These are phyloP conservation scores for Suillus sp. DNA, from an alignment of 768 basidiomycete species.

Conservation along the genomic window DNA sequence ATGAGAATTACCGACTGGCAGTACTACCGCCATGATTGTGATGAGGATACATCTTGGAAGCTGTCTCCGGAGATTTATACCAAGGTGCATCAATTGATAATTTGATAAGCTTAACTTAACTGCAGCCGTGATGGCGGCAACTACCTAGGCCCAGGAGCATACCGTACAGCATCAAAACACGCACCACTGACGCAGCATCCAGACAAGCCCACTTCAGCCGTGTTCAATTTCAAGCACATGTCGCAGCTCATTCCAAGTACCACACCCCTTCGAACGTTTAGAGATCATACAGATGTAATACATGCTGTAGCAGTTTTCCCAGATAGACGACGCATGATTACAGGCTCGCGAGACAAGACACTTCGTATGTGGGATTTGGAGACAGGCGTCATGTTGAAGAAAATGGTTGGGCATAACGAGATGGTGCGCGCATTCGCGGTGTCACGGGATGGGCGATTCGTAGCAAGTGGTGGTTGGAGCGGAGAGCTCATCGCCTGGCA, in stretches of 20 bases:
- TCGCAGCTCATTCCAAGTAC: background rate
- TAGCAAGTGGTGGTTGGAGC: background rate
- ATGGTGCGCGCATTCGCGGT: background rate
- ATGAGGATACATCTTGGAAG: too few relatives aligned
- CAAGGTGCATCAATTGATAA: too few relatives aligned
- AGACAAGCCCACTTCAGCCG: background rate
- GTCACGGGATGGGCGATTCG: background rate
- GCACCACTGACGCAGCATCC: too few relatives aligned
- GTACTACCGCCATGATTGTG: too few relatives aligned
- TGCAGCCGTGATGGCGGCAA: too few relatives aligned
- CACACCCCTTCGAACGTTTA: background rate
- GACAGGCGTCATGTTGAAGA: background rate
- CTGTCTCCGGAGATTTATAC: too few relatives aligned
- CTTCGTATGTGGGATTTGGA: background rate
- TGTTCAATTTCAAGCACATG: background rate
- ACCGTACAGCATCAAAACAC: too few relatives aligned
- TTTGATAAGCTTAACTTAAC: too few relatives aligned
- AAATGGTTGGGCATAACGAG: background rate
- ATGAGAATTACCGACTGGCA: too few relatives aligned
- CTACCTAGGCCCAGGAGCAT: too few relatives aligned
- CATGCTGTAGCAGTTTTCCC: background rate
- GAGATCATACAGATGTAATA: background rate
- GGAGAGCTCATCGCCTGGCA: background rate
- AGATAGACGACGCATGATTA: background rate
- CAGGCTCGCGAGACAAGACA: background rate